Conservation (phyloP, 2,329 filamentous ascomycete genomes). For the Trichophyton simii region DNA sequence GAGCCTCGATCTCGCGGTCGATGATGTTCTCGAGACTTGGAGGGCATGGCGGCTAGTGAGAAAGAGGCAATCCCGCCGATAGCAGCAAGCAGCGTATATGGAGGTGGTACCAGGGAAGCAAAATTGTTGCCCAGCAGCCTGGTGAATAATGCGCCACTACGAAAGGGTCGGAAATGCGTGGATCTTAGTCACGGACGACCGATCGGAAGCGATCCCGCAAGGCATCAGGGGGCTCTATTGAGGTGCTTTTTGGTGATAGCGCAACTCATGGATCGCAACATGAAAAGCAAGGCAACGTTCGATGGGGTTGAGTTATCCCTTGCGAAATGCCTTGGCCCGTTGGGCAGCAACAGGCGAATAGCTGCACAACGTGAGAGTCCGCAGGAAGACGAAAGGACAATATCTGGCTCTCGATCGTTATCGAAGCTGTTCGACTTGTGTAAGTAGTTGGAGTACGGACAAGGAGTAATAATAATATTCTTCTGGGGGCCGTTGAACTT, state of each 20-base stretch:
- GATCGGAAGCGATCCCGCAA: conserved; percentile 5
- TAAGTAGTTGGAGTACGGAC: not conserved
- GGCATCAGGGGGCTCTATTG: conserved; percentile 9
- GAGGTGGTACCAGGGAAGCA: not conserved
- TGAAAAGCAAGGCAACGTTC: not conserved
- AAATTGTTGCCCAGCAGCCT: conserved; percentile 1
- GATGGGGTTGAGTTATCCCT: too few species aligned
- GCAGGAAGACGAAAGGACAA: not conserved
- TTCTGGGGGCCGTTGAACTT: conserved; percentile 4
- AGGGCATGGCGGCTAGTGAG: conserved; percentile 23
- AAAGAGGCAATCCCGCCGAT: not conserved
- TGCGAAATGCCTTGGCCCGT: not conserved
- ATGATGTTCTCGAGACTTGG: conserved; percentile 27
- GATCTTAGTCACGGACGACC: conserved; percentile 6
- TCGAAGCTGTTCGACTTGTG: not conserved
- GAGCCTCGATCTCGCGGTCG: conserved; percentile 22
- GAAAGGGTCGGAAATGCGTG: not conserved
- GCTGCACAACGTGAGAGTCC: not conserved
- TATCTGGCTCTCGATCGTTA: conserved; percentile 1
- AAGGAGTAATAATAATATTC: not conserved
- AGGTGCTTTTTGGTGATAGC: conserved; percentile 5
- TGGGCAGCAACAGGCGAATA: conserved; percentile 1
- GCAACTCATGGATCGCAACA: conserved; percentile 3
- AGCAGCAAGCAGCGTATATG: not conserved
- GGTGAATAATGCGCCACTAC: conserved; percentile 1